Evolutionary conservation across 371 early-diverging fungal species (phyloP).

Genomic region (Mortierella sp.): DNA sequence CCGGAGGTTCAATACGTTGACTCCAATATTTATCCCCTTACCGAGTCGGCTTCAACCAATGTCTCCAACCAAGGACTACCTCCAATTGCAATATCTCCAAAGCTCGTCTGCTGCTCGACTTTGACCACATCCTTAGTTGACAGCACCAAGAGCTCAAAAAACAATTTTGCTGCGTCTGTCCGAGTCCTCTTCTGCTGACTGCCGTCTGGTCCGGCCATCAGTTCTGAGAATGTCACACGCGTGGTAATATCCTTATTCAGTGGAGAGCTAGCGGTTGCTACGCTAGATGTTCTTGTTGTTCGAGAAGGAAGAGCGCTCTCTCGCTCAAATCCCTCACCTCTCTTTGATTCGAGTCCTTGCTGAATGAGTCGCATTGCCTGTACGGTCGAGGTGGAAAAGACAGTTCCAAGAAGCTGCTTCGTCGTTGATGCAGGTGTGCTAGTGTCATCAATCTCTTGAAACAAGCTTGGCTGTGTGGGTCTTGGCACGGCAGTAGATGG

Average conservation of each 20-base stretch:
- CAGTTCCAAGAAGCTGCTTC: constrained; percentile 44
- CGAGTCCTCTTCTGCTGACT: constrained; percentile 53
- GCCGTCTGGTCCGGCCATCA: constrained; percentile 33
- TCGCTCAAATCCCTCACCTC: constrained; percentile 6
- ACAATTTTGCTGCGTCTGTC: constrained; percentile 84
- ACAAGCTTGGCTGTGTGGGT: constrained; percentile 17
- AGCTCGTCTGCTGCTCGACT: constrained; percentile 85
- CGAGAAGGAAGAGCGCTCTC: constrained; percentile 7
- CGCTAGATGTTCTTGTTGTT: constrained; percentile 32
- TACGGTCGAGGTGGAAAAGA: constrained; percentile 43
- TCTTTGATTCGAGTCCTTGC: constrained; percentile 27
- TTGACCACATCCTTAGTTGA: constrained; percentile 88
- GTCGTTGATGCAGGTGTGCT: constrained; percentile 15
- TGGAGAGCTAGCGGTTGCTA: constrained; percentile 40
- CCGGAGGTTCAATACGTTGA: too few species aligned
- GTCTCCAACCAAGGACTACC: constrained; percentile 54
- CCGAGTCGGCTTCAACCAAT: constrained; percentile 45
- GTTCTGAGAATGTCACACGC: constrained; percentile 41
- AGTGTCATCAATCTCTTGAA: constrained; percentile 36
- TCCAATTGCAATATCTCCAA: constrained; percentile 83
- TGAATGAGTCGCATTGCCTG: constrained; percentile 52
- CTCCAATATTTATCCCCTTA: constrained; percentile 6
- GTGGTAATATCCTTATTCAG: constrained; percentile 31
- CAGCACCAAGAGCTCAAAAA: constrained; percentile 93
- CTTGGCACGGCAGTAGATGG: not conserved